Percentiles rank a stretch among this genome's conserved stretches.
phyloP scores from a whole-genome alignment of 371 early-diverging fungal species.

The Mortierella sp. region DNA sequence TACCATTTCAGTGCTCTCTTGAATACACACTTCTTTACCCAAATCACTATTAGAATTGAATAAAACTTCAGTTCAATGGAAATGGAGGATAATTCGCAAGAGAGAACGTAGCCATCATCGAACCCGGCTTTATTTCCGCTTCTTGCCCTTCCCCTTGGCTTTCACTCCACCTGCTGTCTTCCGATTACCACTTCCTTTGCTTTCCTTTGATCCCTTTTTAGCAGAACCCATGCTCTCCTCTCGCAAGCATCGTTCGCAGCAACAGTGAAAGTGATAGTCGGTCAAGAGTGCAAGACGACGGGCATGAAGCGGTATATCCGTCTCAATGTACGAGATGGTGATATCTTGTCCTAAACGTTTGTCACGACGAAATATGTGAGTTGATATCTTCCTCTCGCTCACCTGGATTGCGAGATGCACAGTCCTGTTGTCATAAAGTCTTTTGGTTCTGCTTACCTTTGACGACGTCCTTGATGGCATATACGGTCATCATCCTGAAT shows the following conservation, averaged over 20 bases:
- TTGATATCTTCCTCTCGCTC: no score
- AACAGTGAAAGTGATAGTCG: slow-evolving; percentile 51
- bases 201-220: slow-evolving; percentile 15
- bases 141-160: slow-evolving; percentile 4
- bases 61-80: no score
- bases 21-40: no score
- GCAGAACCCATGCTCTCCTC: slow-evolving; percentile 23
- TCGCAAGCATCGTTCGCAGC: slow-evolving; percentile 41
- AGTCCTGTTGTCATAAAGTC: no score
- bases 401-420: no score
- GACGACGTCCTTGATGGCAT: slow-evolving; percentile 29
- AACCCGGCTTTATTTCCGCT: neutral
- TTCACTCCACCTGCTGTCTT: slow-evolving; percentile 1
- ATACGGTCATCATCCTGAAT: slow-evolving; percentile 52
- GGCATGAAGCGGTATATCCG: slow-evolving; percentile 45
- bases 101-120: no score
- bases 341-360: slow-evolving; percentile 41
- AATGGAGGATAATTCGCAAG: no score
- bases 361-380: no score
- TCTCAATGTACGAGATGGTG: slow-evolving; percentile 52
- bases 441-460: no score
- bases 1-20: neutral
- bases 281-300: slow-evolving; percentile 38
- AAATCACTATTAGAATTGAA: no score
- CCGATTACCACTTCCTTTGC: slow-evolving; percentile 3